These are phyloP conservation scores for Fusarium gaditjirri DNA, from an alignment of 2,329 filamentous ascomycete species.

Conservation along the genomic window DNA sequence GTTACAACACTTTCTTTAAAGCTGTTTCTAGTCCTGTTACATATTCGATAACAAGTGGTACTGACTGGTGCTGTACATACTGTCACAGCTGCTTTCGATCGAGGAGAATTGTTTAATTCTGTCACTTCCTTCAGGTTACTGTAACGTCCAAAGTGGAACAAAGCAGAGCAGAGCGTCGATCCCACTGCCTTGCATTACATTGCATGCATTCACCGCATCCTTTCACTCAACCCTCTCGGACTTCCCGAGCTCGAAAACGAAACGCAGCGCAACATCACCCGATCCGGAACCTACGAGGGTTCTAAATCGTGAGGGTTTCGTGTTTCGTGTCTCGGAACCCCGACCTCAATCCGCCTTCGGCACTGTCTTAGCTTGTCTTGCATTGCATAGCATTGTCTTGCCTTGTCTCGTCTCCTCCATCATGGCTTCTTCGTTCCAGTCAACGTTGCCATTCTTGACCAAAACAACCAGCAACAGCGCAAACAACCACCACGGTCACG, in stretches of 20 bases:
- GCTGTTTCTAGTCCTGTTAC: constrained; percentile 21
- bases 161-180: constrained; percentile 22
- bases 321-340: constrained; percentile 30
- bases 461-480: constrained; percentile 46
- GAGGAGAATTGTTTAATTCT: constrained; percentile 12
- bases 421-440: constrained; percentile 46
- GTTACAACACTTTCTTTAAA: constrained; percentile 40
- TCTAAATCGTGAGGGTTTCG: constrained; percentile 15
- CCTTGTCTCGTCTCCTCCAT: constrained; percentile 12
- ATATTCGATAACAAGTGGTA: neutral
- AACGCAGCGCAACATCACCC: constrained; percentile 26
- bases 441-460: constrained; percentile 56
- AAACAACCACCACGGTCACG: constrained; percentile 5
- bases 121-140: constrained; percentile 6
- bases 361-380: constrained; percentile 14
- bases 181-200: constrained; percentile 31
- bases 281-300: constrained; percentile 37
- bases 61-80: constrained; percentile 3
- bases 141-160: constrained; percentile 36
- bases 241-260: constrained; percentile 16
- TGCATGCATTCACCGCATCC: constrained; percentile 39
- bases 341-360: constrained; percentile 24
- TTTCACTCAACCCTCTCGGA: constrained; percentile 30
- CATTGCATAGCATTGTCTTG: constrained; percentile 12
- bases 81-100: constrained; percentile 7